Evolutionary conservation across 306 rosid genomes (phyloP).

Genomic region (Cyclanthera cordifolia): DNA sequence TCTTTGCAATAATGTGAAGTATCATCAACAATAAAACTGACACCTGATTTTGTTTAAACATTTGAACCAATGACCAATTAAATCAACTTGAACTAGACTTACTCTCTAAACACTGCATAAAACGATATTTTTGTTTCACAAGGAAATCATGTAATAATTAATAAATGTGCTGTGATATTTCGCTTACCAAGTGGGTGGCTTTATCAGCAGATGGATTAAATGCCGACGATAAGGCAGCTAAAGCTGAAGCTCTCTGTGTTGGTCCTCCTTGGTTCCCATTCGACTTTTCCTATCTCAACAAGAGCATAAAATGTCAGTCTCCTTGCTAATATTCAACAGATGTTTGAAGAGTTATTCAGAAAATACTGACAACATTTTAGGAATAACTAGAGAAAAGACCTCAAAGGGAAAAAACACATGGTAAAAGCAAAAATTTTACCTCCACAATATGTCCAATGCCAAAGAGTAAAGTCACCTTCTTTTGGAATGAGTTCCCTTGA

Average conservation of each 20-base stretch:
- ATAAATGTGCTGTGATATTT: constrained; percentile 2
- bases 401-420: not conserved
- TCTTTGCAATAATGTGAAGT: not conserved
- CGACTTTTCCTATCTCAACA: constrained; percentile 36
- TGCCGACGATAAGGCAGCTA: constrained; percentile 51
- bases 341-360: not conserved
- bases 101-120: not conserved
- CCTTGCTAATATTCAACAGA: not conserved
- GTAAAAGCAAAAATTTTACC: constrained; percentile 28
- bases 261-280: constrained; percentile 47
- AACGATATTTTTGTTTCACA: not conserved
- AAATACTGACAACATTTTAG: not conserved
- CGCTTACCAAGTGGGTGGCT: constrained; percentile 30
- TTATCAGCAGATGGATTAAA: constrained; percentile 39
- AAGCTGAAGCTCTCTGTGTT: constrained; percentile 52
- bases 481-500: constrained; percentile 94
- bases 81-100: not conserved
- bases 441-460: constrained; percentile 76
- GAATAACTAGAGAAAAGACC: not conserved
- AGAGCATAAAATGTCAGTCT: not conserved
- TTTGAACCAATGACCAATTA: not conserved
- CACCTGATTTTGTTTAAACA: not conserved
- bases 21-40: not conserved
- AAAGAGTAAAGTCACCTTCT: constrained; percentile 65
- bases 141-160: not conserved